These are phyloP conservation scores for Aspergillus homomorphus DNA, from an alignment of 495 filamentous ascomycete species.

Conservation along the genomic window DNA sequence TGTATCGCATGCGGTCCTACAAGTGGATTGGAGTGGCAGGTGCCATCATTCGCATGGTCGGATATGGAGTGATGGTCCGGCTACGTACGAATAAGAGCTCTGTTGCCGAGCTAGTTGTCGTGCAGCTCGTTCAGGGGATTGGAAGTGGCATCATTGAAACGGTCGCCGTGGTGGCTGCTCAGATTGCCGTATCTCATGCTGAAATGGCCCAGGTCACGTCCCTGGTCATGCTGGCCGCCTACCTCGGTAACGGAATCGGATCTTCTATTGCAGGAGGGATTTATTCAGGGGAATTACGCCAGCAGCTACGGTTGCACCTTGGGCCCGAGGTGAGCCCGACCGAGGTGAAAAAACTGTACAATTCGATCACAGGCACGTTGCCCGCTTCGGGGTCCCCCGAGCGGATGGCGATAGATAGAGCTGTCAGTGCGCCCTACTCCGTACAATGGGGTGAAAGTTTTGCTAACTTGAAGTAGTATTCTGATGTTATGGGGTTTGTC, in stretches of 20 bases:
- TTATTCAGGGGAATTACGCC: slow-evolving; percentile 41
- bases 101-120: slow-evolving; percentile 41
- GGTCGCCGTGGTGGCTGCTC: slow-evolving; percentile 40
- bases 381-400: slow-evolving; percentile 42
- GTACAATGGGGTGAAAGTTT: not conserved
- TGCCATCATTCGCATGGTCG: slow-evolving; percentile 39
- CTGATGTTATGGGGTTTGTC: slow-evolving; percentile 39
- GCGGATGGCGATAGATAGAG: slow-evolving; percentile 38
- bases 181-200: slow-evolving; percentile 43
- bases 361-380: slow-evolving; percentile 42
- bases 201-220: slow-evolving; percentile 49
- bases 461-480: slow-evolving; percentile 33
- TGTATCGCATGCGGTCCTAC: slow-evolving; percentile 42
- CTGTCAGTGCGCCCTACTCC: slow-evolving; percentile 26
- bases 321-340: slow-evolving; percentile 21
- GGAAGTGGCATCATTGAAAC: slow-evolving; percentile 49
- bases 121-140: slow-evolving; percentile 47
- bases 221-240: slow-evolving; percentile 39
- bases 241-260: slow-evolving; percentile 46
- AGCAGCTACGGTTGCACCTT: slow-evolving; percentile 29
- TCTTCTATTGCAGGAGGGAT: slow-evolving; percentile 48
- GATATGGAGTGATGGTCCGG: slow-evolving; percentile 50
- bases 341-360: slow-evolving; percentile 33
- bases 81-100: slow-evolving; percentile 45
- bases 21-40: slow-evolving; percentile 45